Conservation (phyloP, 805 yeast species). For the Wickerhamiella occidentalis region DNA sequence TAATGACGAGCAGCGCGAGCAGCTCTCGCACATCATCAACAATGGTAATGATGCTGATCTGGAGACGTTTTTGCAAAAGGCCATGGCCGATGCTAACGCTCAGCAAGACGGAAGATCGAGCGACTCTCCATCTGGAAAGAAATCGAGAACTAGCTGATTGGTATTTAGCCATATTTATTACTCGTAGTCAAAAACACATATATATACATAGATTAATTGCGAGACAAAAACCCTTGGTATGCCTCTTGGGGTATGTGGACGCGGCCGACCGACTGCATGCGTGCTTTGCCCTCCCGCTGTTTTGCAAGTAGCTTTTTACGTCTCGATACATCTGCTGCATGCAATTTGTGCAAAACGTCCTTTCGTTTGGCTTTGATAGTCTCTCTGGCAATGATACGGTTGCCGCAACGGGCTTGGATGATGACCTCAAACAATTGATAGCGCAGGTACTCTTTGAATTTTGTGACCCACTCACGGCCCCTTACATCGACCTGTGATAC, state of each 20-base stretch:
- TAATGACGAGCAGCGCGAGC: conserved; percentile 39
- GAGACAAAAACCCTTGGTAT: conserved; percentile 64
- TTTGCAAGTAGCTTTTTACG: conserved; percentile 75
- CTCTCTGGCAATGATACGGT: conserved; percentile 75
- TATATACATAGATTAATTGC: conserved; percentile 12
- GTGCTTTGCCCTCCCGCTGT: conserved; percentile 90
- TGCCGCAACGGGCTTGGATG: conserved; percentile 77
- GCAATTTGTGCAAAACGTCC: conserved; percentile 87
- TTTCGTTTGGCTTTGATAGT: conserved; percentile 87
- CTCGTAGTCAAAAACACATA: background rate
- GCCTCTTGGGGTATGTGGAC: conserved; percentile 75
- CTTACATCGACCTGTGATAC: conserved; percentile 55
- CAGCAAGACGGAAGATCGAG: background rate
- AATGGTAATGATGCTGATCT: conserved; percentile 73
- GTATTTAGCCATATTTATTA: background rate
- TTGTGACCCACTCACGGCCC: conserved; percentile 73
- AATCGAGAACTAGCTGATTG: background rate
- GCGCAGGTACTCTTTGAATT: conserved; percentile 65
- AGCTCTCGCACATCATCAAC: conserved; percentile 57
- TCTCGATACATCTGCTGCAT: conserved; percentile 86
- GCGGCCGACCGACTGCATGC: conserved; percentile 65
- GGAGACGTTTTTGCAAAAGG: conserved; percentile 51
- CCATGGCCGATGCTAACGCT: conserved; percentile 31
- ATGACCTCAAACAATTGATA: conserved; percentile 86
- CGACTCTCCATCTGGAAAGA: conserved; percentile 5